Base-by-base conservation (phyloP, 148 eudicot genomes). In the Drosera capensis region DNA sequence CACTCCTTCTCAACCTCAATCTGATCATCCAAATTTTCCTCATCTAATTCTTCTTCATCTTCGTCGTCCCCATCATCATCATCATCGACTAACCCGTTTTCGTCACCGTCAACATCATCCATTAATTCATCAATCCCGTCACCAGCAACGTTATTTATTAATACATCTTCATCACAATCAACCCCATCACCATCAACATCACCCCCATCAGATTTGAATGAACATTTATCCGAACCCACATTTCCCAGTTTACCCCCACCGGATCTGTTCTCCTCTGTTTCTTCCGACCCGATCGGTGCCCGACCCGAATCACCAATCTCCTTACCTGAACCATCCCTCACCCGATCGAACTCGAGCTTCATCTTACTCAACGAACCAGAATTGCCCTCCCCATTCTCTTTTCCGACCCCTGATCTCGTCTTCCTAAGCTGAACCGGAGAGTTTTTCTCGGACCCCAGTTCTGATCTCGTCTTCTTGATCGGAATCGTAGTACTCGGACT, bases 401-500 rank as follows among this genome's bases (percentile, higher is more conserved):
- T 56, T 25, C 3, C 20, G 0, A 41, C 14, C 46, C 55, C 71
- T 14, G 67, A 59, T 52, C 62, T 56, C 17, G 55, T 25, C 51
- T 48, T 67, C 57, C n/a, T 41, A 7, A 41, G 28, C 38, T 34
- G 38, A 44, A 24, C 31, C 14, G 72, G 55, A 45, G 30, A n/a
- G n/a, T n/a, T 53, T 44, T 24, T 54, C 25, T 46, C 59, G 25
- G 43, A 21, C 47, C 37, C 56, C 16, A 37, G 25, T 19, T 49
- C 60, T 49, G 65, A 56, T 51, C 81, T 71, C 17, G 47, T 39
- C 36, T 49, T 71, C 64, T 43, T 52, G 1, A 8, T 38, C 49
- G 49, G 59, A 65, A 52, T 14, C 19, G 72, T 64, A 49, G 62
- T 58, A 48, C 34, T 71, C 69, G 56, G 58, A 41, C 59, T 38